These are phyloP conservation scores for Geotrichum macrosporum DNA, from an alignment of 1,139 yeast genomes.

Conservation along the genomic window DNA sequence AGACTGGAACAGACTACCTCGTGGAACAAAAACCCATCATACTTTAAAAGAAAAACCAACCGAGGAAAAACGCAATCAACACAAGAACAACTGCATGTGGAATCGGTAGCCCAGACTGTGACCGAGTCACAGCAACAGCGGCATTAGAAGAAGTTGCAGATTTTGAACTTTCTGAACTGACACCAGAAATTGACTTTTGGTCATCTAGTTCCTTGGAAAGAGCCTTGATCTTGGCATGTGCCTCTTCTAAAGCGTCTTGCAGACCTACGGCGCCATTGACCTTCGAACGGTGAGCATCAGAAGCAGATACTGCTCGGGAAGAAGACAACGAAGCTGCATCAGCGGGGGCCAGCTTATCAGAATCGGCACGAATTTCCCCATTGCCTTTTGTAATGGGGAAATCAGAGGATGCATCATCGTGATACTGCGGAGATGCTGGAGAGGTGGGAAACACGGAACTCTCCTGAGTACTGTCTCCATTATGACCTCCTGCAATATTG, in stretches of 20 bases:
- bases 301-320: slow-evolving; percentile 1
- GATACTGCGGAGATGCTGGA: not conserved
- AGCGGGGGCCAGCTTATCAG: not conserved
- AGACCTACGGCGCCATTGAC: not conserved
- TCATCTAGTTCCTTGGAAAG: slow-evolving; percentile 10
- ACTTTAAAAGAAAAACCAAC: slow-evolving; percentile 56
- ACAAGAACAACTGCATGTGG: slow-evolving; percentile 49
- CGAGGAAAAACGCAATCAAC: slow-evolving; percentile 51
- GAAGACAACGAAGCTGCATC: slow-evolving; percentile 3
- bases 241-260: slow-evolving; percentile 13
- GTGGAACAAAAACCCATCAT: no score
- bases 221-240: slow-evolving; percentile 11
- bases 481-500: not conserved
- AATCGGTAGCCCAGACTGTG: slow-evolving; percentile 44
- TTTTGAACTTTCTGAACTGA: not conserved
- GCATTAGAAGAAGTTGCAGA: not conserved
- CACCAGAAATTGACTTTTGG: slow-evolving; percentile 2
- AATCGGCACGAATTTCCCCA: not conserved
- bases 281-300: not conserved
- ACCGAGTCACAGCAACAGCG: not conserved
- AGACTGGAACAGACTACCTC: no score
- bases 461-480: not conserved
- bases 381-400: not conserved
- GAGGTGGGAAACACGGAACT: not conserved
- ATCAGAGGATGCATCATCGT: not conserved